phyloP scores from a whole-genome alignment of 495 filamentous ascomycete genomes.

The Trichocladium antarcticum region DNA sequence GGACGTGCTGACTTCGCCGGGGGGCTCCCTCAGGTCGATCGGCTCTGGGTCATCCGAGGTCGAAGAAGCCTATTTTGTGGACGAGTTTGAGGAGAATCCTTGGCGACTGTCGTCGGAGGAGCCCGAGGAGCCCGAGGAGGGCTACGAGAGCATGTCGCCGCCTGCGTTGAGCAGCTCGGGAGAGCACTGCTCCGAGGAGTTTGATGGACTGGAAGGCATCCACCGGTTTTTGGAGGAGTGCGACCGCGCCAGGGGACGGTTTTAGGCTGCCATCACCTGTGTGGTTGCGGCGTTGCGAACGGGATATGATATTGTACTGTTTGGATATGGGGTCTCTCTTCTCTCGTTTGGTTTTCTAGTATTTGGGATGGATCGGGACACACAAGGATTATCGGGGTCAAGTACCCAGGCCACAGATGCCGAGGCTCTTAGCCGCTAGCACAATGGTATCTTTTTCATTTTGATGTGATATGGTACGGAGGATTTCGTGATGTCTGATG shows the following conservation, averaged over 20 bases:
- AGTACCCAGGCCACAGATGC: too few relatives aligned
- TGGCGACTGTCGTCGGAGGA: slow-evolving; percentile 28
- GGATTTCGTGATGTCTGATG: too few relatives aligned
- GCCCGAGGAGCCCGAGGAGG: slow-evolving; percentile 32
- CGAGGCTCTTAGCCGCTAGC: not conserved
- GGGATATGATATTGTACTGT: not conserved
- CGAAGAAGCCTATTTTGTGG: slow-evolving; percentile 33
- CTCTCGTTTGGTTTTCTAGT: slow-evolving; percentile 1
- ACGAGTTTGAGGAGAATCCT: slow-evolving; percentile 34
- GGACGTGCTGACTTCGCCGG: slow-evolving; percentile 40
- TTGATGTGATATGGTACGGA: too few relatives aligned
- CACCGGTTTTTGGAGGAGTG: slow-evolving; percentile 81
- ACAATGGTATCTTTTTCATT: too few relatives aligned
- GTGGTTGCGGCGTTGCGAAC: not conserved
- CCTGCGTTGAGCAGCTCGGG: slow-evolving; percentile 31
- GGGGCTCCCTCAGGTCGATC: slow-evolving; percentile 34
- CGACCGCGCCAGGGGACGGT: slow-evolving; percentile 45
- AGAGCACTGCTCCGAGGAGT: slow-evolving; percentile 43
- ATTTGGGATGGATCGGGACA: not conserved
- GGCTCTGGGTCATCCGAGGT: slow-evolving; percentile 35
- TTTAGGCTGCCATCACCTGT: slow-evolving; percentile 2
- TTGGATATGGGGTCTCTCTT: slow-evolving; percentile 1
- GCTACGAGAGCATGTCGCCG: slow-evolving; percentile 42
- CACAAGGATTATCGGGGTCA: not conserved
- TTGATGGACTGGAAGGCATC: slow-evolving; percentile 76